These are phyloP conservation scores for Penicillium expansum DNA, from an alignment of 2,329 filamentous ascomycete species.

Conservation along the genomic window DNA sequence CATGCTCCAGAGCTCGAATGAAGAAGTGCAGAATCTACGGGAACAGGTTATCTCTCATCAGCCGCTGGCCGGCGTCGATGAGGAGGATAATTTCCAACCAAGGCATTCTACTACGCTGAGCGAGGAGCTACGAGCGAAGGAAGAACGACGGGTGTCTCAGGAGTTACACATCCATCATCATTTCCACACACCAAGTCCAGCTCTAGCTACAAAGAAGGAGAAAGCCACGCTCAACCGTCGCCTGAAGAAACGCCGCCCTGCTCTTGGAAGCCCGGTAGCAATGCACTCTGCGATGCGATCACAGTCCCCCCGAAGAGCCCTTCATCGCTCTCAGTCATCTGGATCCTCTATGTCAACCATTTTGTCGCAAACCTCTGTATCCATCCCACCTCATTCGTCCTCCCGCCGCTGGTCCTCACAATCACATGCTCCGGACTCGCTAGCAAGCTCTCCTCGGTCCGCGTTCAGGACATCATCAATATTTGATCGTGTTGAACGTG, in stretches of 20 bases:
- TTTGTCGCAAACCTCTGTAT: conserved; percentile 62
- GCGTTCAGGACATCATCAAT: conserved; percentile 68
- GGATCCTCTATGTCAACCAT: conserved; percentile 55
- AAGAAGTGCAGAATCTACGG: conserved; percentile 83
- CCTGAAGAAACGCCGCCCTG: conserved; percentile 69
- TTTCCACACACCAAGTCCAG: conserved; percentile 66
- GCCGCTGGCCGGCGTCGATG: conserved; percentile 51
- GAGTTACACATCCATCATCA: conserved; percentile 94
- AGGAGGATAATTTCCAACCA: conserved; percentile 21
- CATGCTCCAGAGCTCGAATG: conserved; percentile 85
- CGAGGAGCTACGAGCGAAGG: conserved; percentile 64
- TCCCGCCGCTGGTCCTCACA: conserved; percentile 37
- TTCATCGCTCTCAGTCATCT: conserved; percentile 39
- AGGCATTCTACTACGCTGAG: conserved; percentile 58
- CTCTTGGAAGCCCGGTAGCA: conserved; percentile 55
- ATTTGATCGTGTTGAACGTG: conserved; percentile 70
- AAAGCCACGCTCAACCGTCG: conserved; percentile 55
- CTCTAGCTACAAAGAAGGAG: conserved; percentile 52
- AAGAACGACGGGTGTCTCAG: conserved; percentile 56
- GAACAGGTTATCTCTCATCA: conserved; percentile 80
- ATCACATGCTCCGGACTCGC: conserved; percentile 56
- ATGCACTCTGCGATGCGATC: conserved; percentile 33
- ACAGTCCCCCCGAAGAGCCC: conserved; percentile 27
- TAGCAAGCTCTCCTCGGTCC: conserved; percentile 77
- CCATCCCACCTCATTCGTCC: conserved; percentile 49